phyloP scores from a whole-genome alignment of 2,329 filamentous ascomycete species.

The Fusarium sp. region DNA sequence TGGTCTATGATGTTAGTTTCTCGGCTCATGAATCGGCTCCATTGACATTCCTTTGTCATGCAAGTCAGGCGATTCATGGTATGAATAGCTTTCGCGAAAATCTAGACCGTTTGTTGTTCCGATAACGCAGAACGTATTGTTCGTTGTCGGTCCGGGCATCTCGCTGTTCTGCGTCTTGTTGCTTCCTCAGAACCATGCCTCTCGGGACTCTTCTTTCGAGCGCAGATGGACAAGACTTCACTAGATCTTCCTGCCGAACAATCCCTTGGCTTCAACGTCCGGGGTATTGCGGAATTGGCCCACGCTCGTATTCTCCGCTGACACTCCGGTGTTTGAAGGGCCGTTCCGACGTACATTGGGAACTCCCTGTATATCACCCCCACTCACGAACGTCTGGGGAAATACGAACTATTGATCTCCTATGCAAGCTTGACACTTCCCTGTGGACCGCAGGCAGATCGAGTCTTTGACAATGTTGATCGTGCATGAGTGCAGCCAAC shows the following conservation, averaged over 20 bases:
- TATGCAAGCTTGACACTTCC: not conserved
- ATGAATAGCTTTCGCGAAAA: not conserved
- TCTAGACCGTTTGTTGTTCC: not conserved
- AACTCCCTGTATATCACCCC: conserved; percentile 29
- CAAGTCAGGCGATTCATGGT: conserved; percentile 1
- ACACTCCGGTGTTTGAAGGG: conserved; percentile 22
- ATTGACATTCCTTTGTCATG: conserved; percentile 18
- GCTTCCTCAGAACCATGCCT: no score
- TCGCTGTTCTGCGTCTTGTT: not conserved
- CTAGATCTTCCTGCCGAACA: not conserved
- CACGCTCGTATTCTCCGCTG: not conserved
- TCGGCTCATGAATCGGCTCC: not conserved
- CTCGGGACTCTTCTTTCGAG: not conserved
- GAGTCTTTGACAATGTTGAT: not conserved
- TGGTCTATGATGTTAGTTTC: conserved; percentile 6
- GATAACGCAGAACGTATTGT: not conserved
- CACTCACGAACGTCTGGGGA: conserved; percentile 31
- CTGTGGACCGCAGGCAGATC: not conserved
- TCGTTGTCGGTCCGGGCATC: not conserved
- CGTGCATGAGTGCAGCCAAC: not conserved
- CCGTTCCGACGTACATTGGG: conserved; percentile 22
- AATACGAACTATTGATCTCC: not conserved
- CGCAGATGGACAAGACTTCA: not conserved
- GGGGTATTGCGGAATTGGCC: conserved; percentile 7
- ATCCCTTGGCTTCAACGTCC: not conserved